Evolutionary conservation across 148 eudicot species (phyloP), one percentile per base, ranked within the genome.

Genomic region (Bassia scoparia): DNA sequence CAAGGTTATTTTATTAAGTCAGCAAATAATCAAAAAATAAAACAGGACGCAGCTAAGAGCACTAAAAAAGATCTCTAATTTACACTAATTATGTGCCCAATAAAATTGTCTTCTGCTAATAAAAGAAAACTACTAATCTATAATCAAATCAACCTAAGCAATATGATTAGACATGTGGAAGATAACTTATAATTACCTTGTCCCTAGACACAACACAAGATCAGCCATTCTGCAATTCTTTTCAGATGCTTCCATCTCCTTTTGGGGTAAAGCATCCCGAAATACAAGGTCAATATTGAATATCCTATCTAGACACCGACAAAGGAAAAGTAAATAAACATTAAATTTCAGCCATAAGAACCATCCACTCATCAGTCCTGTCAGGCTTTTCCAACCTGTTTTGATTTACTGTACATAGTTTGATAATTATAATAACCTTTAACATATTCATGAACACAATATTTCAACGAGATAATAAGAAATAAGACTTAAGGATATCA

Each of bases 241-340:
- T 84, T 88, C 97, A 21, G 99, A 96, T 69, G 91, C 84, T 83
- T 85, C 71, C 91, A 95, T 87, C 86, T 95, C 99, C 81, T 89
- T 89, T 49, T 76, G 70, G n/a, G 99, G 99, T 58, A 95, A 77
- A 63, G 90, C 99, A 88, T 95, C 97, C 99, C 91, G 79, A 65
- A 66, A 64, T n/a, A n/a, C 30, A 43, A 31, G 41, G 33, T 20
- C 27, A 77, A 33, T 46, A 49, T 41, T 64, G 17, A 77, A 48
- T 24, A 67, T 48, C 35, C 16, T 18, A 30, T 56, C 21, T 20
- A 41, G 26, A n/a, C n/a, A n/a, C n/a, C n/a, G n/a, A n/a, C n/a
- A 26, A 50, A 5, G 56, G 21, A 21, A 31, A 48, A 27, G 38
- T 29, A 37, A 21, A 67, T 31, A 48, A 48, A 34, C 33, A 71